Conservation (phyloP, 2,329 filamentous ascomycete species). For the Alternaria gaisen region DNA sequence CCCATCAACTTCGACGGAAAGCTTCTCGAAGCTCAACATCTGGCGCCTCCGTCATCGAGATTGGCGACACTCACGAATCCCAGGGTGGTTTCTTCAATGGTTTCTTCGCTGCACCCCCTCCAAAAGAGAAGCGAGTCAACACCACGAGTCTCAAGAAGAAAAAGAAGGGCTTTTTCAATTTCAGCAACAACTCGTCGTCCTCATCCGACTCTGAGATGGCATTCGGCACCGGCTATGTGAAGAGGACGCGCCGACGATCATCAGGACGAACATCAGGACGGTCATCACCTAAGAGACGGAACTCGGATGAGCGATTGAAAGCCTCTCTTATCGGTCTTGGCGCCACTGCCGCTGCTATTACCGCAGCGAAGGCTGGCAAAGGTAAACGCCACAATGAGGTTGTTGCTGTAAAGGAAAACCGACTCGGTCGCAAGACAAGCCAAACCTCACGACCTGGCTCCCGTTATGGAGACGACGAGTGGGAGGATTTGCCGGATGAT, state of each 20-base stretch:
- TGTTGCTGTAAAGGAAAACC: constrained; percentile 46
- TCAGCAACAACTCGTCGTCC: constrained; percentile 57
- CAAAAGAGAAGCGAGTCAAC: constrained; percentile 43
- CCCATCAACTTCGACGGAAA: constrained; percentile 40
- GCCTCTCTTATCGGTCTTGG: constrained; percentile 58
- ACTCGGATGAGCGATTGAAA: constrained; percentile 58
- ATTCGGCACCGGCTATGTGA: constrained; percentile 54
- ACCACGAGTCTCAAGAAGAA: constrained; percentile 46
- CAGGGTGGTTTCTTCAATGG: constrained; percentile 59
- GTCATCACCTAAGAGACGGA: constrained; percentile 46
- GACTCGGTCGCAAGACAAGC: constrained; percentile 31
- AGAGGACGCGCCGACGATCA: constrained; percentile 30
- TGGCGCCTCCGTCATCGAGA: constrained; percentile 70
- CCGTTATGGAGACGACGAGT: constrained; percentile 59
- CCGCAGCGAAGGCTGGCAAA: constrained; percentile 51
- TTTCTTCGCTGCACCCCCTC: constrained; percentile 65
- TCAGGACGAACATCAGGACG: constrained; percentile 16
- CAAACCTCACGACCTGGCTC: constrained; percentile 37
- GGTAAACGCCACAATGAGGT: constrained; percentile 44
- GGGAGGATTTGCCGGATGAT: constrained; percentile 51
- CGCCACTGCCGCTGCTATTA: constrained; percentile 59
- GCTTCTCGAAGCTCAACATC: constrained; percentile 48
- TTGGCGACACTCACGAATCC: constrained; percentile 65
- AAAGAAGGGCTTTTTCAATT: constrained; percentile 59
- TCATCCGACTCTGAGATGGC: constrained; percentile 58